phyloP scores from a whole-genome alignment of 345 rosid species.

The Isatis tinctoria region DNA sequence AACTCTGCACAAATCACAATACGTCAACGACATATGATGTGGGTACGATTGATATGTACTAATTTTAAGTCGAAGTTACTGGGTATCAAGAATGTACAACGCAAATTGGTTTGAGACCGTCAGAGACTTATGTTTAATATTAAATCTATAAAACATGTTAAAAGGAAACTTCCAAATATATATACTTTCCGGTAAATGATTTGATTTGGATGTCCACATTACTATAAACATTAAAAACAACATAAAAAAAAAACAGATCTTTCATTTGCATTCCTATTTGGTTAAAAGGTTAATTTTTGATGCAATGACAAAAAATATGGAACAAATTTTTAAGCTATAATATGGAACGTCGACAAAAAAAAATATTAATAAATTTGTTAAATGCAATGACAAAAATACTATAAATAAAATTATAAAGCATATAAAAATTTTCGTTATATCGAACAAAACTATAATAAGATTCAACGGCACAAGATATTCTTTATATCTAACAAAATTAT shows the following conservation, averaged over 20 bases:
- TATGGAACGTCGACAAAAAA: background rate
- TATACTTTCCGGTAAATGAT: background rate
- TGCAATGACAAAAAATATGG: too few species aligned
- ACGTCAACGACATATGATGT: background rate
- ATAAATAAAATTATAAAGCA: background rate
- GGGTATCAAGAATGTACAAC: background rate
- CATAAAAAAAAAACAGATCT: background rate
- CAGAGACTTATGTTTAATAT: background rate
- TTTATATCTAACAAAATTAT: background rate
- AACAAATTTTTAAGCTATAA: background rate
- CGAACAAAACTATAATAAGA: background rate
- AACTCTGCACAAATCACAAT: slow-evolving; percentile 3
- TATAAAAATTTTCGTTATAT: too few species aligned
- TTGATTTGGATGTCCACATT: background rate
- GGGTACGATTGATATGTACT: background rate
- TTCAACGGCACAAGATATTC: too few species aligned
- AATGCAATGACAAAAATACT: background rate
- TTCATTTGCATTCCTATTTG: background rate
- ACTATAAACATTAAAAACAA: background rate
- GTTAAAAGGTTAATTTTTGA: too few species aligned
- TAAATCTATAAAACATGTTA: background rate
- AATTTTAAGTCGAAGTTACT: background rate
- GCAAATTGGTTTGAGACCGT: background rate
- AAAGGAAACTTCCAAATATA: background rate
- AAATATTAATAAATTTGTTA: background rate